Conservation (phyloP, 805 yeast species). For the Tetrapisispora phaffii region DNA sequence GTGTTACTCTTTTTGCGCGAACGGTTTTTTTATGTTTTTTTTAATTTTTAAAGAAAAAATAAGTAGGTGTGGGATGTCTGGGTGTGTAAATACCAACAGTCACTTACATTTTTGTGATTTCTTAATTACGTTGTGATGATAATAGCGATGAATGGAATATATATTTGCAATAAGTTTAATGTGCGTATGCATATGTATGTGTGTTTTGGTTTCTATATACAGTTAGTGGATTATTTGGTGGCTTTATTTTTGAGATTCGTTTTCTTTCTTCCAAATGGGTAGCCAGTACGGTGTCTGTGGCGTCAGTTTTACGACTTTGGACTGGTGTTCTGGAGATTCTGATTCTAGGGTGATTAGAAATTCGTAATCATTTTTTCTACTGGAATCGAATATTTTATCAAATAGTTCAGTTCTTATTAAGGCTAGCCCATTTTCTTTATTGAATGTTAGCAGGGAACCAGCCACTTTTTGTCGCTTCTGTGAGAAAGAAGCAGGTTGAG, state of each 20-base stretch:
- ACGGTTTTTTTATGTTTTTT: too few species aligned
- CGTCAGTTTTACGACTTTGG: conserved; percentile 6
- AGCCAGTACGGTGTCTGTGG: conserved; percentile 25
- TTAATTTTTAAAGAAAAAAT: too few species aligned
- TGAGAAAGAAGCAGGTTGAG: neutral
- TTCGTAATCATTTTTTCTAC: neutral
- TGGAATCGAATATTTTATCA: neutral
- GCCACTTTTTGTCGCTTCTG: conserved; percentile 36
- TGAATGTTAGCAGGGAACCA: conserved; percentile 50
- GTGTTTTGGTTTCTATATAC: neutral
- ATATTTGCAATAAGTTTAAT: too few species aligned
- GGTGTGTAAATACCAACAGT: neutral
- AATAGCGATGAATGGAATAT: neutral
- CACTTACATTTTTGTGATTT: neutral
- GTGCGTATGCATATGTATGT: neutral
- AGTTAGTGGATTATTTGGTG: neutral
- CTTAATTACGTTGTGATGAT: too few species aligned
- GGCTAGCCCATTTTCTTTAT: conserved; percentile 59
- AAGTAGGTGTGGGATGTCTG: neutral
- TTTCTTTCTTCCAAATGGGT: conserved; percentile 6
- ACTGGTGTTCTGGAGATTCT: neutral
- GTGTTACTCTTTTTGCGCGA: too few species aligned
- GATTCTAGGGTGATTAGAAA: neutral
- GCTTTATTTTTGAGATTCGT: neutral
- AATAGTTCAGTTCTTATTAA: conserved; percentile 42